phyloP scores from a whole-genome alignment of 176 grass and related monocot species.

The Guadua angustifolia region DNA sequence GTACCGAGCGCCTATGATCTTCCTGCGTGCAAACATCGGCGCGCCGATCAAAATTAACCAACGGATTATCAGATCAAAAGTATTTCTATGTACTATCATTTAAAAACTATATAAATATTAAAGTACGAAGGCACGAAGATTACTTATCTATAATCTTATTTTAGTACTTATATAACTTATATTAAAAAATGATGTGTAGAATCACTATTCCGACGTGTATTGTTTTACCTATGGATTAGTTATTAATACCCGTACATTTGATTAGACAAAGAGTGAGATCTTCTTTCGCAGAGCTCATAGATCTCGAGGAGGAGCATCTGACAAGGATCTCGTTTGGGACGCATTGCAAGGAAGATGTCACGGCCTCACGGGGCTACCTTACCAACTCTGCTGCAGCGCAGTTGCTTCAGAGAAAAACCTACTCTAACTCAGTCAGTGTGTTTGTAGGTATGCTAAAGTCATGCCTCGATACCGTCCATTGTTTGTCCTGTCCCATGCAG shows the following conservation, averaged over 20 bases:
- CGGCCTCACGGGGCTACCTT: background rate
- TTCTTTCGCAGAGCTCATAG: background rate
- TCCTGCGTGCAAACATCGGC: slow-evolving; percentile 44
- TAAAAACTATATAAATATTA: too few species aligned
- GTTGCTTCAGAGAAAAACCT: background rate
- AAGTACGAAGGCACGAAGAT: too few species aligned
- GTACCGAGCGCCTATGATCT: slow-evolving; percentile 86
- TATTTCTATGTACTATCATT: too few species aligned
- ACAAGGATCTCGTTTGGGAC: slow-evolving; percentile 29
- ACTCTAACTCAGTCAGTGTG: background rate
- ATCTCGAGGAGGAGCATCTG: slow-evolving; percentile 30
- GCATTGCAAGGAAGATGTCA: slow-evolving; percentile 22
- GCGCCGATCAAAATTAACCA: background rate
- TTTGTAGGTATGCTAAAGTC: slow-evolving; percentile 22
- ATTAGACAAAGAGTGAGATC: background rate
- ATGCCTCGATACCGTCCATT: background rate
- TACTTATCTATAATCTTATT: too few species aligned
- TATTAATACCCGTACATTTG: background rate
- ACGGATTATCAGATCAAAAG: background rate
- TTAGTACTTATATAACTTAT: too few species aligned
- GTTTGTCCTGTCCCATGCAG: too few species aligned
- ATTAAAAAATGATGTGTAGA: too few species aligned
- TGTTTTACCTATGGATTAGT: background rate
- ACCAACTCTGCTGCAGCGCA: background rate
- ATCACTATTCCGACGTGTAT: background rate